Evolutionary conservation across 2,329 filamentous ascomycete species (phyloP), one percentile per base, ranked within the genome.

Genomic region (Fusarium praegraminearum): DNA sequence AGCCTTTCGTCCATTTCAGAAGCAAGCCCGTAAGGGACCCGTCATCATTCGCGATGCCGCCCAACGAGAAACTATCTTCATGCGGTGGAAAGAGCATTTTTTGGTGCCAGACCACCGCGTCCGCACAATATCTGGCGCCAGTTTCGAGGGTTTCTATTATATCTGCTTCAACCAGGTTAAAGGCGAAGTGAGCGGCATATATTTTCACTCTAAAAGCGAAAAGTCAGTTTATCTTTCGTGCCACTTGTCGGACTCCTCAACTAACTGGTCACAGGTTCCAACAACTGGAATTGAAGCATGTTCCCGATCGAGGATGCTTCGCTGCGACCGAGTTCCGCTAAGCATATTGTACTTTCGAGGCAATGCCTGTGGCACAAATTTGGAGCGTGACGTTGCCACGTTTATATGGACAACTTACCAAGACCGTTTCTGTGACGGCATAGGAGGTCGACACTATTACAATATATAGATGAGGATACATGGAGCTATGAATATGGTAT

Each of bases 41-140:
- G 79, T 85, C 30, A 72, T 77, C 83, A 84, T 89, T 83, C 83
- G 90, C 83, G 91, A 97, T 73, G 88, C 91, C 72, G 87, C 89
- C 49, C 92, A 97, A 77, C 86, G 90, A 69, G 94, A 98, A 73
- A 90, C 97, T 78, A 90, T 99, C 33, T 99, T 98, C 77, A 99
- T 99, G 96, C 90, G 96, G 65, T 99, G 96, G 96, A 99, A 99
- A 80, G 96, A 99, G 77, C 94, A 97, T 75, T 99, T 99, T 76
- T 84, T 99, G 1, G 96, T 99, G 1, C 96, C 96, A 2, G 94
- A 99, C 76, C 96, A 99, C 78, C 89, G 93, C 18, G 94, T 98
- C 22, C 88, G 91, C 65, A 97, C 93, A 13, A 97, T 99, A 66
- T 92, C 90, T 35, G 96, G 96, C 20, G 96, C 96, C 10, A 98